phyloP scores from a whole-genome alignment of 495 filamentous ascomycete species.

The Peziza echinospora region DNA sequence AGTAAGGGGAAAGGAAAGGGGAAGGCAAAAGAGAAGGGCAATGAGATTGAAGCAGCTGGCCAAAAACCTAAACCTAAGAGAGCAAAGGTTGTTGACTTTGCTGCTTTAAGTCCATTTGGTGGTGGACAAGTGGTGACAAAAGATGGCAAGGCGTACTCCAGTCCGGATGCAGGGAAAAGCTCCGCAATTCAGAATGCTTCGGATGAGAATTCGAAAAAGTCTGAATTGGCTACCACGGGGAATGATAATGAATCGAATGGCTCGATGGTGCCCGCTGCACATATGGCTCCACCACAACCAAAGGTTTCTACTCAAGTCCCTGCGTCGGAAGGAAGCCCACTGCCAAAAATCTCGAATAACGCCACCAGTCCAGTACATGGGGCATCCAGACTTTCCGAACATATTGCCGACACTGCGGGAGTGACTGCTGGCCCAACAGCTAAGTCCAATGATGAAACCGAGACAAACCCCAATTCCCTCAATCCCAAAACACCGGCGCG shows the following conservation, averaged over 20 bases:
- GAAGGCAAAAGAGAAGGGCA: not conserved
- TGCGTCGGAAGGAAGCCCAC: not conserved
- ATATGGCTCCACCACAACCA: not conserved
- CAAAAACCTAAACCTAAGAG: not conserved
- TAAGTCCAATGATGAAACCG: not conserved
- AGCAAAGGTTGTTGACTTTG: not conserved
- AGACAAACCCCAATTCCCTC: too few relatives aligned
- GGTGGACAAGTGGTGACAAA: not conserved
- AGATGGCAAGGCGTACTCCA: not conserved
- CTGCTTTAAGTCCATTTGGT: not conserved
- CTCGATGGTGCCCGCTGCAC: not conserved
- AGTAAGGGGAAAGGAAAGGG: not conserved
- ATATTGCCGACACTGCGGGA: not conserved
- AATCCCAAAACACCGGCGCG: too few relatives aligned
- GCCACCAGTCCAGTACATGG: not conserved
- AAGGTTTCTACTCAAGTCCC: not conserved
- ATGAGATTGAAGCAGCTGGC: too few relatives aligned
- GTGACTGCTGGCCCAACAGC: not conserved
- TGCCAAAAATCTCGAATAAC: not conserved
- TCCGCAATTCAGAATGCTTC: not conserved
- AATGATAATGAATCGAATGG: too few relatives aligned
- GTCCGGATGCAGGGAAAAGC: not conserved
- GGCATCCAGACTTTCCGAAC: not conserved
- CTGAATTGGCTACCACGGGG: not conserved
- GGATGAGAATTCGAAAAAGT: not conserved